These are phyloP conservation scores for Trametes cubensis DNA, from an alignment of 768 basidiomycete species.

Conservation along the genomic window DNA sequence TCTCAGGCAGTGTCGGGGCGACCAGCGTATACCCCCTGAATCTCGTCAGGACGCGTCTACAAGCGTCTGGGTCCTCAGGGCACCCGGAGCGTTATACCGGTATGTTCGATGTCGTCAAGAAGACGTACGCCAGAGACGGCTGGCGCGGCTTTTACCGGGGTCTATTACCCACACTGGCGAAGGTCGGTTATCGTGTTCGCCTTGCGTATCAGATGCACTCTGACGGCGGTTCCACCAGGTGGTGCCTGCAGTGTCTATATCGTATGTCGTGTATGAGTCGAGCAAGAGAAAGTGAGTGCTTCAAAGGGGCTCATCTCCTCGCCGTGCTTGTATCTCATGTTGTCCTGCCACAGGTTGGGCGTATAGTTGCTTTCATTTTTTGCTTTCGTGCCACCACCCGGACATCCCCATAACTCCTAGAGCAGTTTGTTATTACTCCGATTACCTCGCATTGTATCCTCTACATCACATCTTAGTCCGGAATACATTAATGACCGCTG, in stretches of 20 bases:
- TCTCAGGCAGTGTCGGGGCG: conserved; percentile 93
- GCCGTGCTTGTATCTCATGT: conserved; percentile 8
- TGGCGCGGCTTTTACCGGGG: conserved; percentile 96
- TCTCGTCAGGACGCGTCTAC: conserved; percentile 90
- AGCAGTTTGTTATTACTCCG: conserved; percentile 7
- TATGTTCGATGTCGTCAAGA: conserved; percentile 79
- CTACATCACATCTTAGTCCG: conserved; percentile 22
- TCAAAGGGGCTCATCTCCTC: not conserved
- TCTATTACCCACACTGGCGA: conserved; percentile 88
- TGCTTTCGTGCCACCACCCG: conserved; percentile 18
- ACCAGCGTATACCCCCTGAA: conserved; percentile 92
- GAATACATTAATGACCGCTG: conserved; percentile 18
- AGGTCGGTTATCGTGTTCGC: conserved; percentile 49
- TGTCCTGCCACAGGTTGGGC: conserved; percentile 51
- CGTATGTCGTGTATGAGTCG: conserved; percentile 92
- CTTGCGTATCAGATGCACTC: conserved; percentile 16
- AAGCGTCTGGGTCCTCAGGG: conserved; percentile 94
- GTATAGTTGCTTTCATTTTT: conserved; percentile 30
- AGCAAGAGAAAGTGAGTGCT: conserved; percentile 71
- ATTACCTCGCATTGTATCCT: conserved; percentile 26
- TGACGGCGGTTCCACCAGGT: conserved; percentile 53
- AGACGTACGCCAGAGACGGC: conserved; percentile 83
- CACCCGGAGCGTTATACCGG: conserved; percentile 91
- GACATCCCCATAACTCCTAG: conserved; percentile 18
- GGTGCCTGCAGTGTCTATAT: conserved; percentile 94